Conservation (phyloP, 768 basidiomycete species). For the Tricholoma terreum region DNA sequence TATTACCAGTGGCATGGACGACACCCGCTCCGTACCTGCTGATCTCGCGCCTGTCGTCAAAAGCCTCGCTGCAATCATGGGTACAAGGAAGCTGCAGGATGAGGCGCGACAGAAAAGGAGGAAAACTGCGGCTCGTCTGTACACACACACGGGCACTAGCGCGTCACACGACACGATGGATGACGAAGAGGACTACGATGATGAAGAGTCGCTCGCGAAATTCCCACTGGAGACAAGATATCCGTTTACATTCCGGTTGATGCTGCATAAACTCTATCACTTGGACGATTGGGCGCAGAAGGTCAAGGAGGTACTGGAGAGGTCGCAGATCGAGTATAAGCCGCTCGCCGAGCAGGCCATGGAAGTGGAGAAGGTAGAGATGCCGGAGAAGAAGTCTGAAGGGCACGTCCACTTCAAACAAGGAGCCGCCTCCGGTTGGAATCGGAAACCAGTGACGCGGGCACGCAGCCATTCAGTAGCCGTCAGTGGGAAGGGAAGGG, state of each 20-base stretch:
- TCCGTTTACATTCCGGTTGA: slow-evolving; percentile 63
- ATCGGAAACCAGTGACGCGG: slow-evolving; percentile 21
- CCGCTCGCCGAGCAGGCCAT: slow-evolving; percentile 41
- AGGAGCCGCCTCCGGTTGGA: slow-evolving; percentile 13
- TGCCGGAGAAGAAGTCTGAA: slow-evolving; percentile 8
- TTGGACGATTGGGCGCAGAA: slow-evolving; percentile 57
- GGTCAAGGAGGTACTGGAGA: slow-evolving; percentile 50
- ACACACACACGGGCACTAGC: slow-evolving; percentile 23
- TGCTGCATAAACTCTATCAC: slow-evolving; percentile 64
- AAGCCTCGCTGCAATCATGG: slow-evolving; percentile 26
- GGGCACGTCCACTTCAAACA: slow-evolving; percentile 27
- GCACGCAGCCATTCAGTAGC: slow-evolving; percentile 34
- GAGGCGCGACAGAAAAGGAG: slow-evolving; percentile 1
- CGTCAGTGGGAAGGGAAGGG: slow-evolving; percentile 14
- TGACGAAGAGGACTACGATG: slow-evolving; percentile 12
- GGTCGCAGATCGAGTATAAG: slow-evolving; percentile 54
- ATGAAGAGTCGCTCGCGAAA: slow-evolving; percentile 29
- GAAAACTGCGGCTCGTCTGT: slow-evolving; percentile 1
- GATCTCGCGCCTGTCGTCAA: slow-evolving; percentile 37
- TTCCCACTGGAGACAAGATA: slow-evolving; percentile 48
- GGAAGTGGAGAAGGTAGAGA: slow-evolving; percentile 15
- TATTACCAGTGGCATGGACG: slow-evolving; percentile 19
- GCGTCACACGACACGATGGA: slow-evolving; percentile 6
- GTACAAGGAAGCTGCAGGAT: slow-evolving; percentile 9
- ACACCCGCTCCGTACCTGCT: slow-evolving; percentile 24